Conservation (phyloP, 441 rosid genomes). For the Metrosideros polymorpha region DNA sequence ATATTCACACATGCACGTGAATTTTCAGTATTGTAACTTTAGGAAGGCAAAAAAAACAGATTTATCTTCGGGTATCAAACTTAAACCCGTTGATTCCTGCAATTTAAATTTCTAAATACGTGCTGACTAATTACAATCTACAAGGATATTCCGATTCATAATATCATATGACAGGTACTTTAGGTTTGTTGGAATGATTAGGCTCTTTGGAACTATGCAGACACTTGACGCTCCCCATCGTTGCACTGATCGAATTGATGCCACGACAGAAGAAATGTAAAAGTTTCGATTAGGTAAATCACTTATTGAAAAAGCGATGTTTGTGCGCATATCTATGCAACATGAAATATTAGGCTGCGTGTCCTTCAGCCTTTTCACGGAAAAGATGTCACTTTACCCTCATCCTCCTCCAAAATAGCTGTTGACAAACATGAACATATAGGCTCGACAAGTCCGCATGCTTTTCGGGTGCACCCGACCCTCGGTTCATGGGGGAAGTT, state of each 20-base stretch:
- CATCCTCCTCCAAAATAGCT: not conserved
- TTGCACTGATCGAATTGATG: not conserved
- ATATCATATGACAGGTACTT: not conserved
- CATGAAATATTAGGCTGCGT: not conserved
- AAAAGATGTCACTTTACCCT: not conserved
- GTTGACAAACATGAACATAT: not conserved
- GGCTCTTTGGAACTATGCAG: rapidly evolving
- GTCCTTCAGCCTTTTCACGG: not conserved
- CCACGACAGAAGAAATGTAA: not conserved
- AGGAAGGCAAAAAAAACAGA: not conserved
- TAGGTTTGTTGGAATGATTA: not conserved
- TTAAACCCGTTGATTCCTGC: not conserved
- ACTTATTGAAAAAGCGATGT: not conserved
- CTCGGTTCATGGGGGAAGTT: not conserved
- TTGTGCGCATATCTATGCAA: not conserved
- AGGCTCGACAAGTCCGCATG: not conserved
- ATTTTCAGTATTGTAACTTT: not conserved
- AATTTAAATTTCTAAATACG: not conserved
- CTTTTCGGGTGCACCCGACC: not conserved
- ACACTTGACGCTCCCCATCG: rapidly evolving
- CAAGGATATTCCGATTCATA: not conserved
- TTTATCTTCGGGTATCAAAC: not conserved
- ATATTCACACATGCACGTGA: not conserved
- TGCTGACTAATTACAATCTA: not conserved
- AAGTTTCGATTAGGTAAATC: not conserved